phyloP scores from a whole-genome alignment of 2,329 filamentous ascomycete genomes.

The Penicillium aurantiogriseum region DNA sequence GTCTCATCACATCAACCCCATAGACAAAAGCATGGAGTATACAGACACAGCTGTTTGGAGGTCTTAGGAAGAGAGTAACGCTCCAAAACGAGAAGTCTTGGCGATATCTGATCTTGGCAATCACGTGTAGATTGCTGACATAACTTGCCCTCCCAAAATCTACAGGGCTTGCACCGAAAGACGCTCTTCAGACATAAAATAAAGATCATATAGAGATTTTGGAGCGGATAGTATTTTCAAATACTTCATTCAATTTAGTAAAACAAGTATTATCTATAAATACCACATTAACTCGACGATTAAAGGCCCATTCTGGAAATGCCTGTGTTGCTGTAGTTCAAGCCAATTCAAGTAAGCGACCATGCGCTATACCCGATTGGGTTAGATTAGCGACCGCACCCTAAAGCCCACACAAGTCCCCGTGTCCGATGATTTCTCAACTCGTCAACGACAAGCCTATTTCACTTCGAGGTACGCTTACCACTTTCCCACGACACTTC shows the following conservation, averaged over 20 bases:
- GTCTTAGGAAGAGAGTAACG: background rate
- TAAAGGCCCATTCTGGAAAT: background rate
- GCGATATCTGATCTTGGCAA: background rate
- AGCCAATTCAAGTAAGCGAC: conserved; percentile 14
- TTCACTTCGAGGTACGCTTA: conserved; percentile 45
- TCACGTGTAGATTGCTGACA: conserved; percentile 4
- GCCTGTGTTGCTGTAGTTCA: background rate
- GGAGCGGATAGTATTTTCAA: background rate
- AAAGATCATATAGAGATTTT: background rate
- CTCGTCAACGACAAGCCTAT: conserved; percentile 44
- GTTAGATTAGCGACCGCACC: conserved; percentile 48
- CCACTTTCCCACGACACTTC: conserved; percentile 31
- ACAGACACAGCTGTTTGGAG: background rate
- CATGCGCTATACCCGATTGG: conserved; percentile 35
- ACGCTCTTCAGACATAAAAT: background rate
- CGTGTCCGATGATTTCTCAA: conserved; percentile 42
- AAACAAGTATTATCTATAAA: background rate
- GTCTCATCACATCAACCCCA: background rate
- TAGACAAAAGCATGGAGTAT: background rate
- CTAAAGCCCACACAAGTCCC: conserved; percentile 47
- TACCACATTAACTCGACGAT: background rate
- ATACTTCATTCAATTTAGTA: background rate
- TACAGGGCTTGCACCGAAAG: background rate
- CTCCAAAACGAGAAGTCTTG: background rate
- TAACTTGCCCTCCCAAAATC: conserved; percentile 1